Evolutionary conservation across 1,284 basidiomycete genomes (phyloP), one percentile per base, ranked within the genome.

Genomic region (Leccinum griseonigrum): DNA sequence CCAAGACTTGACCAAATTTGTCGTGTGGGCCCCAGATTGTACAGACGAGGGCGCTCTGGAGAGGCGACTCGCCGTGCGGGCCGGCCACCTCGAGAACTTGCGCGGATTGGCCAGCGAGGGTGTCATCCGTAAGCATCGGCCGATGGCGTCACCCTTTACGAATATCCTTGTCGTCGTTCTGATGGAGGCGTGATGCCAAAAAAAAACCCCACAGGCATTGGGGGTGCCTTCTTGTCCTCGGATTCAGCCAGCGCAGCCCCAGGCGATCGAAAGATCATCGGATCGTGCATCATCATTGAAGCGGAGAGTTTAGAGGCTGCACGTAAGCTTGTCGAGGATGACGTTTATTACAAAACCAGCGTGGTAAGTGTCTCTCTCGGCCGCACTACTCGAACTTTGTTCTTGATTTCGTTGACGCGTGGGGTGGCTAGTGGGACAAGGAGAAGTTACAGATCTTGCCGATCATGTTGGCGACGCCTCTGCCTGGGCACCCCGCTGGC

Each of bases 11-110:
- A 36, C 77, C 57, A 73, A 66, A 29, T 85, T 83, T 63, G 70
- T 85, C 40, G 77, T 85, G 40, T 86, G 83, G 68, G 83, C 83
- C 3, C 84, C 83, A 4, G 84, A 85, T 64, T 78, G 76, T 58
- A 76, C 77, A 3, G 80, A 81, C 26, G 75, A 77, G 58, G 83
- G 78, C 14, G 79, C 79, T 3, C 74, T 78, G 26, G 75, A 78
- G 34, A 77, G 72, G 43, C 78, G 85, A 38, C 68, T 81, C 18
- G 75, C 77, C 3, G 83, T 85, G 13, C 75, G 84, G 54, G 61
- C 69, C 13, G 64, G 68, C 29, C 85, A 86, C 69, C 66, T 85
- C n/a, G 78, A 73, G 54, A 73, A 64, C 14, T 71, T 75, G 11
- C 75, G 76, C 55, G 69, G 63, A 28, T 68, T 75, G 28, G 70